These are phyloP conservation scores for Linnemannia exigua DNA, from an alignment of 192 early-diverging fungal species.

Conservation along the genomic window DNA sequence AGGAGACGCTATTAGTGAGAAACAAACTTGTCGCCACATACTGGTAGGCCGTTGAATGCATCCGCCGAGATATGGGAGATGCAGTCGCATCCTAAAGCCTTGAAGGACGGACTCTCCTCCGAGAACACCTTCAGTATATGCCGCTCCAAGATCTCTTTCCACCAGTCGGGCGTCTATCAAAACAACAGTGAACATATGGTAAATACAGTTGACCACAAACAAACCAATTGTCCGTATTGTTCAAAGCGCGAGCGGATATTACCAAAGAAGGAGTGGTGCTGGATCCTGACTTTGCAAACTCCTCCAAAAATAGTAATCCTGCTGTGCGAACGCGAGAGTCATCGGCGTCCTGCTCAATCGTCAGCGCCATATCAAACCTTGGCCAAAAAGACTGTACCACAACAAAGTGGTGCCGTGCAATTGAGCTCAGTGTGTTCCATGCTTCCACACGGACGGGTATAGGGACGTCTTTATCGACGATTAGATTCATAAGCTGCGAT, in stretches of 20 bases:
- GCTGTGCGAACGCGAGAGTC: conserved; percentile 59
- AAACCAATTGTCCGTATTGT: neutral
- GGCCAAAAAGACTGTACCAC: conserved; percentile 40
- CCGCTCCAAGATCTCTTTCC: conserved; percentile 55
- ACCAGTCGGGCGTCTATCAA: conserved; percentile 50
- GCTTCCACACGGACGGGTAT: conserved; percentile 42
- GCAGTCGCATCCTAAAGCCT: conserved; percentile 64
- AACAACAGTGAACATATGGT: neutral
- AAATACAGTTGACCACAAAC: neutral
- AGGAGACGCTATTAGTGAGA: neutral
- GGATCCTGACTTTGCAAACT: conserved; percentile 53
- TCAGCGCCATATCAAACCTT: conserved; percentile 38
- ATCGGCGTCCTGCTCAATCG: conserved; percentile 9
- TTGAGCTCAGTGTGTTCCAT: conserved; percentile 58
- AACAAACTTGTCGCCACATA: conserved; percentile 21
- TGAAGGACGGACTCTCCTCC: conserved; percentile 51
- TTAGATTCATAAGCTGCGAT: conserved; percentile 25
- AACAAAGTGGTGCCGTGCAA: conserved; percentile 54
- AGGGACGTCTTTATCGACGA: conserved; percentile 15
- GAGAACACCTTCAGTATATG: conserved; percentile 60
- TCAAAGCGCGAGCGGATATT: neutral
- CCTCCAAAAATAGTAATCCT: conserved; percentile 57
- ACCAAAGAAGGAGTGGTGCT: conserved; percentile 14
- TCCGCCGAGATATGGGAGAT: conserved; percentile 57
- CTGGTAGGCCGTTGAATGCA: conserved; percentile 59